Evolutionary conservation across 192 early-diverging fungal species (phyloP).

Genomic region (Geosiphon pyriformis): DNA sequence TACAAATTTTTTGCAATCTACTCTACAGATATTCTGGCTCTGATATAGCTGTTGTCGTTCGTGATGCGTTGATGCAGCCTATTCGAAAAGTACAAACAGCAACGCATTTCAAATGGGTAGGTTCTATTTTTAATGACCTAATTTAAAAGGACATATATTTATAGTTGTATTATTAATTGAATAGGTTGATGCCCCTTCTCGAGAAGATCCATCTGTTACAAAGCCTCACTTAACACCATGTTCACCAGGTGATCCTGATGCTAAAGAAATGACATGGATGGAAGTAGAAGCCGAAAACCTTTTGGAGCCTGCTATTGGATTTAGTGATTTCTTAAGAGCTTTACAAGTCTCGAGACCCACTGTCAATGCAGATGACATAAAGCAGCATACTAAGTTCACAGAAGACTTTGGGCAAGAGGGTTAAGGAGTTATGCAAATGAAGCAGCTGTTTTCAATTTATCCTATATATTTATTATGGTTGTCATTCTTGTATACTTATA

Average conservation of each 20-base stretch:
- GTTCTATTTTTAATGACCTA: not conserved
- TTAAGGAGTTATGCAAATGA: constrained; percentile 16
- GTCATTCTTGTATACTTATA: too few species aligned
- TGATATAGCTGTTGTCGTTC: constrained; percentile 89
- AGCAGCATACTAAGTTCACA: constrained; percentile 86
- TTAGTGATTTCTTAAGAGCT: constrained; percentile 81
- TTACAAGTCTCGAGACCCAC: constrained; percentile 70
- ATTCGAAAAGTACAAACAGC: constrained; percentile 92
- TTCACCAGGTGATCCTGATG: constrained; percentile 86
- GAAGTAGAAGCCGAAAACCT: constrained; percentile 79
- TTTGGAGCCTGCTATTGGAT: constrained; percentile 84
- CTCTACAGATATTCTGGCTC: constrained; percentile 86
- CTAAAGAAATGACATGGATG: constrained; percentile 85
- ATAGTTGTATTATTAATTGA: not conserved
- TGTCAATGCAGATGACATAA: constrained; percentile 79
- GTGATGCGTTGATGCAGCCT: constrained; percentile 97
- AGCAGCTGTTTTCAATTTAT: not conserved
- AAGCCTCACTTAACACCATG: constrained; percentile 80
- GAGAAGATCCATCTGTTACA: constrained; percentile 44
- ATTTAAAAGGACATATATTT: not conserved
- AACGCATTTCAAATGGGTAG: constrained; percentile 83
- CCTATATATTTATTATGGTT: too few species aligned
- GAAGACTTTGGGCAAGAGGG: constrained; percentile 65
- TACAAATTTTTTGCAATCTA: too few species aligned
- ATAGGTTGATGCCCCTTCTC: constrained; percentile 54